Conservation (phyloP, 169 alveolate genomes). For the Eimeria acervulina region DNA sequence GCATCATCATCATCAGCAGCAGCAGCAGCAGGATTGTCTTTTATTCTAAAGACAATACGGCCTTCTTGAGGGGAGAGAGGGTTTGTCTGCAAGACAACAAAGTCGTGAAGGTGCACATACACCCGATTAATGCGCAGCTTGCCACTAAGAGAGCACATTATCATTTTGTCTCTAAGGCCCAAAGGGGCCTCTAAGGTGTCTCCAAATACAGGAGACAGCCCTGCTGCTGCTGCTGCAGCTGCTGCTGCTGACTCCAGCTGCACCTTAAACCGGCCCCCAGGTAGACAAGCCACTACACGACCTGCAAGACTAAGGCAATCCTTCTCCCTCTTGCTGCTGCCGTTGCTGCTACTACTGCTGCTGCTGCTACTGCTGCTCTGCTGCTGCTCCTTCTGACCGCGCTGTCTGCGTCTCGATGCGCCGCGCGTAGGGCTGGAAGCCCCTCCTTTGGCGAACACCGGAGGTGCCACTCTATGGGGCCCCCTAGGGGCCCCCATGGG, state of each 20-base stretch:
- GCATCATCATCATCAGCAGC: constrained; percentile 12
- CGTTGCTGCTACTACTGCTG: constrained; percentile 53
- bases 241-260: constrained; percentile 1
- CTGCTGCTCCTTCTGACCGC: not conserved
- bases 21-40: constrained; percentile 4
- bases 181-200: not conserved
- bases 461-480: not conserved
- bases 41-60: constrained; percentile 12
- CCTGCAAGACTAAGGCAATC: constrained; percentile 20
- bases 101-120: constrained; percentile 54
- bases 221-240: constrained; percentile 53
- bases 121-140: constrained; percentile 10
- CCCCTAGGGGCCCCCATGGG: constrained; percentile 21
- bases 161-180: not conserved
- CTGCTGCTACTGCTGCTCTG: constrained; percentile 53
- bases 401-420: not conserved
- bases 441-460: constrained; percentile 4
- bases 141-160: constrained; percentile 13
- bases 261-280: constrained; percentile 17
- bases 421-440: not conserved
- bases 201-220: not conserved
- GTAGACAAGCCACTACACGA: constrained; percentile 4
- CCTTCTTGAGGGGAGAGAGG: not conserved
- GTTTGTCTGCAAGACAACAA: not conserved
- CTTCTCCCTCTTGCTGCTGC: not conserved